Percentiles rank a stretch among this genome's conserved stretches.
phyloP scores from a whole-genome alignment of 2,329 filamentous ascomycete species.

The Diaporthe helianthi region DNA sequence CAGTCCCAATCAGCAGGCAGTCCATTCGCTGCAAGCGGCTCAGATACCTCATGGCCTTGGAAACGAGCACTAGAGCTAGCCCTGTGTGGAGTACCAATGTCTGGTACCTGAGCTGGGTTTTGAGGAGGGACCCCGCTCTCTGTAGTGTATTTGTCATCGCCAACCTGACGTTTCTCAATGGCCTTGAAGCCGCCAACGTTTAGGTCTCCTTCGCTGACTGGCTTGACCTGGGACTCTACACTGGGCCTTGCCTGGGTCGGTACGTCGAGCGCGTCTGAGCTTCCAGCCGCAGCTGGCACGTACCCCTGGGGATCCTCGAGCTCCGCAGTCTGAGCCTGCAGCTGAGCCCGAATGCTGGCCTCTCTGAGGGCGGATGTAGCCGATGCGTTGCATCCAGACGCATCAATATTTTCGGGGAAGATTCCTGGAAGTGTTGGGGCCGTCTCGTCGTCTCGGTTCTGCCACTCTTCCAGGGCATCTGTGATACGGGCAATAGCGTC shows the following conservation, averaged over 20 bases:
- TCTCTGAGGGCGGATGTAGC: constrained; percentile 44
- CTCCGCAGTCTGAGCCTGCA: constrained; percentile 43
- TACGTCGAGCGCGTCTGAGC: not conserved
- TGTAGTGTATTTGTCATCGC: not conserved
- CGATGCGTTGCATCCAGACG: constrained; percentile 76
- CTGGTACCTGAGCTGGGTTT: not conserved
- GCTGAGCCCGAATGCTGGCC: constrained; percentile 46
- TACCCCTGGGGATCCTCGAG: constrained; percentile 42
- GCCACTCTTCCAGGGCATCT: constrained; percentile 76
- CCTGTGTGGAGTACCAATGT: not conserved
- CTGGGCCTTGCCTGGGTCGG: constrained; percentile 35
- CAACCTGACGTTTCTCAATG: constrained; percentile 21
- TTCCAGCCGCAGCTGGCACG: constrained; percentile 35
- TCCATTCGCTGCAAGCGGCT: constrained; percentile 46
- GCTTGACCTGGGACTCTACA: constrained; percentile 41
- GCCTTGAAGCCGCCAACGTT: constrained; percentile 35
- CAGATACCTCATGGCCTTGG: not conserved
- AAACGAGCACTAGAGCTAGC: constrained; percentile 1
- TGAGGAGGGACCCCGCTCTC: not conserved
- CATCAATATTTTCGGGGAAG: constrained; percentile 80
- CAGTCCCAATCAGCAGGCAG: constrained; percentile 55
- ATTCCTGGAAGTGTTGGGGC: constrained; percentile 70
- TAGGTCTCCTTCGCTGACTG: constrained; percentile 39
- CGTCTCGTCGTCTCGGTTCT: constrained; percentile 65
- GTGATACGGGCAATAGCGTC: constrained; percentile 89